A percentile compares a stretch with the other conserved stretches of the same genome.
phyloP scores from a whole-genome alignment of 805 yeast species.

The Lachancea sp. region DNA sequence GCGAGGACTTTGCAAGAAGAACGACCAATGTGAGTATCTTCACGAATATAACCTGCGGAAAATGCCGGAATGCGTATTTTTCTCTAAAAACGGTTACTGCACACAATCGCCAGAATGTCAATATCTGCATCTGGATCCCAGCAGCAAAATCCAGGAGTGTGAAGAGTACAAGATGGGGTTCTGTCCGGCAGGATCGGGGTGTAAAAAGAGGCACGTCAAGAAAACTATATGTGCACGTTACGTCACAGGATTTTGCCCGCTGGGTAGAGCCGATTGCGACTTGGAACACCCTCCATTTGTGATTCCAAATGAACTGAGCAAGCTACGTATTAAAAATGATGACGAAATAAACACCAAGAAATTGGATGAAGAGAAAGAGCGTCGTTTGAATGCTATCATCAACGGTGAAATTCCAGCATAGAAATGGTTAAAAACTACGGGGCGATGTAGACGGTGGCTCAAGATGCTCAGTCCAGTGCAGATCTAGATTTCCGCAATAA shows the following conservation, averaged over 20 bases:
- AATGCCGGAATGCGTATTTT: slow-evolving; percentile 95
- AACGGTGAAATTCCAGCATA: slow-evolving; percentile 25
- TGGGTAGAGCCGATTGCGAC: slow-evolving; percentile 70
- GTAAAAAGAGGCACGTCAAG: slow-evolving; percentile 74
- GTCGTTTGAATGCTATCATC: slow-evolving; percentile 32
- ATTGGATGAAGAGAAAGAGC: slow-evolving; percentile 31
- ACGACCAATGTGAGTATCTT: slow-evolving; percentile 90
- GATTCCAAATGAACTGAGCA: slow-evolving; percentile 36
- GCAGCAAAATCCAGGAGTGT: slow-evolving; percentile 82
- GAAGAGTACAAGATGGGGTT: slow-evolving; percentile 78
- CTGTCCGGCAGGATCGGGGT: slow-evolving; percentile 86
- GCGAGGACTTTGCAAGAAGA: slow-evolving; percentile 93
- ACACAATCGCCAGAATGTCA: slow-evolving; percentile 92
- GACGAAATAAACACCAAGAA: slow-evolving; percentile 32
- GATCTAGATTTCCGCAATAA: no score
- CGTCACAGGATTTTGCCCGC: slow-evolving; percentile 88
- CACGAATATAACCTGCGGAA: slow-evolving; percentile 91
- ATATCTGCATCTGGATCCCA: slow-evolving; percentile 86
- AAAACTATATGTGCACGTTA: slow-evolving; percentile 71
- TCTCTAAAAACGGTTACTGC: slow-evolving; percentile 72
- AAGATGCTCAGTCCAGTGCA: no score
- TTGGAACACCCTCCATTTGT: slow-evolving; percentile 76
- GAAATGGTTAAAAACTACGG: no score
- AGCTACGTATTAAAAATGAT: slow-evolving; percentile 27
- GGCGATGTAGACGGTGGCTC: no score